Base-by-base conservation (phyloP, 345 rosid genomes). In the Brassica rapa region DNA sequence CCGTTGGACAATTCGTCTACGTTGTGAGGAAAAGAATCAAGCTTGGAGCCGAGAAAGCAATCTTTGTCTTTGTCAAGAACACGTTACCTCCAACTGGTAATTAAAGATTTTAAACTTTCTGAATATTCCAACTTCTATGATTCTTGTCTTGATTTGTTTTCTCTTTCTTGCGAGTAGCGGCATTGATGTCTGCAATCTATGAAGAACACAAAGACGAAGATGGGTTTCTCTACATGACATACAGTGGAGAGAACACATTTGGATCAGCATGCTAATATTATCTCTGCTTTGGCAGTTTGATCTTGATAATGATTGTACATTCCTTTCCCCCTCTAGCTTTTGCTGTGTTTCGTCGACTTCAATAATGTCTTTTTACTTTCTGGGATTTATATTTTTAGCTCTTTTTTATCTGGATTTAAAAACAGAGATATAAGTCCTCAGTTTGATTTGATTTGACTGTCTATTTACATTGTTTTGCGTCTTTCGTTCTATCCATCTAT, bases 181-280 rank as follows among this genome's bases (percentile, higher is more conserved):
- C 96, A 24, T 73, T 90, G 56, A 86, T 89, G 94, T 90, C 96
- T 59, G 69, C 93, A 61, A 87, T 90, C 70, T 92, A 92, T 9
- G 93, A 89, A 53, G 94, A 92, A 67, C 89, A 92, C 82, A 89
- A 88, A 77, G 96, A 92, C 60, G 93, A 84, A 62, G 97, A 92
- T 53, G 97, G 94, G 46, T 92, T 92, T 82, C 88, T 92, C 51
- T 90, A 92, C 63, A 89, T 90, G 63, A 86, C 94, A 16, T 92
- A 92, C 87, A 90, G 94, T 27, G 96, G 97, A 14, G 96, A 90
- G 80, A 92, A 92, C 83, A 88, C 94, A 21, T 92, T 92, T 62
- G 97, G 97, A 68, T 73, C 49, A 11, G 2, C 29, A 25, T 80
- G 75, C 29, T 80, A 49, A 53, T 7, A 53, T 7, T 8, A 33